Evolutionary conservation across 257 asterid species (phyloP), one percentile per base, ranked within the genome.

Genomic region (Paraleonurus japonicus): DNA sequence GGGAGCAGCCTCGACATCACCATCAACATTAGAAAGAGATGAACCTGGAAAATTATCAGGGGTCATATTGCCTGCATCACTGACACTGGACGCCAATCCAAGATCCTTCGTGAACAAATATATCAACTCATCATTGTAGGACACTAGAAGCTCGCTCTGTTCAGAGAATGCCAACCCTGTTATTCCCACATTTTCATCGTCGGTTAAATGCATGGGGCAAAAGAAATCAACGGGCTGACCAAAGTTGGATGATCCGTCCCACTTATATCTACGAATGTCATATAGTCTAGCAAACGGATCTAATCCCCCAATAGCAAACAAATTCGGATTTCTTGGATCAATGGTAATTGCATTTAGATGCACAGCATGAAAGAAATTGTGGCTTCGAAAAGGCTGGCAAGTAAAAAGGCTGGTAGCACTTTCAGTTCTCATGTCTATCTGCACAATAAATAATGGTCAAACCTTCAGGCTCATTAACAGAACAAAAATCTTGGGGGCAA

Each of bases 161-260:
- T 87, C 92, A 20, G 99, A 94, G 81, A 89, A 94, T 73, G 98
- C 83, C 90, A 94, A 81, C 69, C 98, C 98, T 12, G 99, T 88
- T 78, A 94, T 88, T 24, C 89, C 91, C 58, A 85, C 96, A 72
- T 57, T 72, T 55, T 68, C 81, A 60, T 84, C 89, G 26, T 83
- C 92, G 51, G 79, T 65, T 79, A 94, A 81, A 86, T 89, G 96
- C 28, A 47, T 77, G 62, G 97, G 97, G 66, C 95, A 88, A 74
- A 91, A 91, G 76, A 73, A 81, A 72, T 94, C 86, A 59, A 83
- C 89, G 8, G 92, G 97, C 62, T 77, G 89, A 74, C 86, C 96
- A 78, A 78, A 82, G 70, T 84, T 86, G 59, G 88, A 70, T 43
- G 99, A 85, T 48, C 82, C 87, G 67, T 84, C 85, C 89, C 92